Percentiles rank a stretch among this genome's conserved stretches.
Conservation (phyloP, 2,329 filamentous ascomycete species). For the Scorias spongiosa region DNA sequence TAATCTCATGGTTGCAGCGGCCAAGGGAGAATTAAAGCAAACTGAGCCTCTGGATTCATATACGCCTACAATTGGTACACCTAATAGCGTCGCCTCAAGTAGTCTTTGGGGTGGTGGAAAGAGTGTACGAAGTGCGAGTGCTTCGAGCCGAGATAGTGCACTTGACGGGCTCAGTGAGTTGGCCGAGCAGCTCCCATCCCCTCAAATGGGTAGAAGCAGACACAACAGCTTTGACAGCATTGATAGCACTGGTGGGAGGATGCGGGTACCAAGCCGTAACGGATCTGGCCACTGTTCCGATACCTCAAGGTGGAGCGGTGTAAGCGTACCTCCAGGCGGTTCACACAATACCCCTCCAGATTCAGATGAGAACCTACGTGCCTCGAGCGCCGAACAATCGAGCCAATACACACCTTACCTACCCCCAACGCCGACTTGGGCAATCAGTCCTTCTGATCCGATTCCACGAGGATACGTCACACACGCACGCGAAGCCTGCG, state of each 20-base stretch:
- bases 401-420: conserved; percentile 36
- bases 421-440: conserved; percentile 67
- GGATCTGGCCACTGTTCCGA: no score
- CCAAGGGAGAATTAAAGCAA: conserved; percentile 73
- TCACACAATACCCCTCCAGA: conserved; percentile 8
- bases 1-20: conserved; percentile 71
- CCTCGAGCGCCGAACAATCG: background rate
- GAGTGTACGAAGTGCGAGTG: conserved; percentile 4
- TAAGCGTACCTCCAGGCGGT: conserved; percentile 1
- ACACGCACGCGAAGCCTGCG: conserved; percentile 76
- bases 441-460: conserved; percentile 60
- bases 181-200: conserved; percentile 16
- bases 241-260: conserved; percentile 11
- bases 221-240: conserved; percentile 16
- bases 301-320: background rate
- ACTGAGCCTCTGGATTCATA: conserved; percentile 46
- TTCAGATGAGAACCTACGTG: conserved; percentile 14
- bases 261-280: background rate
- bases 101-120: conserved; percentile 34
- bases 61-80: conserved; percentile 23
- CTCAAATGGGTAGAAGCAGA: conserved; percentile 29
- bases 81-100: conserved; percentile 10
- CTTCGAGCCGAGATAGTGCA: conserved; percentile 10
- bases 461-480: conserved; percentile 82
- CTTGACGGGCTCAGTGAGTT: conserved; percentile 17